Percentiles rank a stretch among this genome's conserved stretches.
phyloP scores from a whole-genome alignment of 139 green algal species.

The Pycnococcus provasolii region DNA sequence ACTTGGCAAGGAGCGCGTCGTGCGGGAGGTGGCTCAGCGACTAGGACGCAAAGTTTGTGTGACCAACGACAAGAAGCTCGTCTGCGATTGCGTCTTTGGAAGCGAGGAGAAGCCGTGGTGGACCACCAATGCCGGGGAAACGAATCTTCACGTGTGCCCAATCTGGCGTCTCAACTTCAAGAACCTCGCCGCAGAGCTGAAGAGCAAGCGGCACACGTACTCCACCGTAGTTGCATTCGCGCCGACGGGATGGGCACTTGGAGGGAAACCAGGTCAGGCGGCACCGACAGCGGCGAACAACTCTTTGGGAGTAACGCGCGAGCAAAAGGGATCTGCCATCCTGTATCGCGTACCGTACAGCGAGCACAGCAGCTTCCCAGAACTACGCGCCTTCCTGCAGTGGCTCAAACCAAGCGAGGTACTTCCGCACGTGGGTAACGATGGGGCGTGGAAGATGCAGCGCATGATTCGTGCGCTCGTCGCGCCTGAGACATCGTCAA shows the following conservation, averaged over 20 bases:
- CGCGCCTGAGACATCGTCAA: not conserved
- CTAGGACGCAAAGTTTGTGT: slow-evolving; percentile 68
- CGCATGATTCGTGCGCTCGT: not conserved
- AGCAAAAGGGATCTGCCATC: slow-evolving; percentile 58
- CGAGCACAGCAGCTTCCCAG: slow-evolving; percentile 72
- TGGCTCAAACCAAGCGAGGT: slow-evolving; percentile 35
- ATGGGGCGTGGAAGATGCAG: not conserved
- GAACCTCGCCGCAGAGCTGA: slow-evolving; percentile 47
- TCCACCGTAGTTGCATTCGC: slow-evolving; percentile 52
- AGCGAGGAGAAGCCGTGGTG: slow-evolving; percentile 45
- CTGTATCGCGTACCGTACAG: slow-evolving; percentile 61
- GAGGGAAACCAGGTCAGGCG: no score
- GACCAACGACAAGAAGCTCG: slow-evolving; percentile 45
- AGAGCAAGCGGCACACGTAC: slow-evolving; percentile 31
- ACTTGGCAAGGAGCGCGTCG: slow-evolving; percentile 84
- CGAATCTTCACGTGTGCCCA: slow-evolving; percentile 69
- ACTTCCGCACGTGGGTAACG: slow-evolving; percentile 22
- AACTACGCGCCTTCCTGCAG: slow-evolving; percentile 68
- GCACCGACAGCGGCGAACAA: slow-evolving; percentile 39
- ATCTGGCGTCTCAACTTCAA: slow-evolving; percentile 55
- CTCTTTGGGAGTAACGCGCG: slow-evolving; percentile 27
- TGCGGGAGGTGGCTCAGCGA: slow-evolving; percentile 61
- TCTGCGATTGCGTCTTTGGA: slow-evolving; percentile 24
- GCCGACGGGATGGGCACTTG: slow-evolving; percentile 68
- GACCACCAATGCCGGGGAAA: slow-evolving; percentile 62